Conservation (phyloP, 1,284 basidiomycete genomes). For the Thecaphora thlaspeos region DNA sequence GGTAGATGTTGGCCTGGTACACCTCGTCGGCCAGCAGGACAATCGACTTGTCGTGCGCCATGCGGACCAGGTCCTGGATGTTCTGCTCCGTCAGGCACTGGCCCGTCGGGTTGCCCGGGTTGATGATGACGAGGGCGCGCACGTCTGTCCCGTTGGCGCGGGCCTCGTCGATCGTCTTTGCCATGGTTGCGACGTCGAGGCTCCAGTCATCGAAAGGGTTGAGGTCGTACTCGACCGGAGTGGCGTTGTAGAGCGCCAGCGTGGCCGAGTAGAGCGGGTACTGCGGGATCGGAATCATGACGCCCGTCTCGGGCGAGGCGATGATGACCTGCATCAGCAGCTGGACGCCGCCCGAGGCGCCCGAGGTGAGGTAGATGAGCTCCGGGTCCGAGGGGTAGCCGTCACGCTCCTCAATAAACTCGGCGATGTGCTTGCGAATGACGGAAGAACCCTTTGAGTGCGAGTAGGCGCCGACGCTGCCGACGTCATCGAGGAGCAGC, state of each 20-base stretch:
- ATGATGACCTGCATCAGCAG: conserved; percentile 82
- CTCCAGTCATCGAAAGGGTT: conserved; percentile 81
- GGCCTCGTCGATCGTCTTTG: conserved; percentile 70
- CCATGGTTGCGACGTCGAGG: conserved; percentile 73
- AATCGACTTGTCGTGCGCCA: conserved; percentile 49
- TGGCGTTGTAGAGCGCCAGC: conserved; percentile 78
- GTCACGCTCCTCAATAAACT: conserved; percentile 70
- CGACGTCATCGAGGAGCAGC: conserved; percentile 79
- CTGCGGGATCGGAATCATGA: conserved; percentile 95
- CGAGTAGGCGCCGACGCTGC: conserved; percentile 91
- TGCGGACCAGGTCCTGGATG: conserved; percentile 46
- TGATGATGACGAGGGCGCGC: conserved; percentile 53
- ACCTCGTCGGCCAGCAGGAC: conserved; percentile 57
- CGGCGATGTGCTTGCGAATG: conserved; percentile 83
- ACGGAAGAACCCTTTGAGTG: conserved; percentile 89
- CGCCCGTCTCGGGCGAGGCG: conserved; percentile 66
- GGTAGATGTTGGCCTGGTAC: conserved; percentile 56
- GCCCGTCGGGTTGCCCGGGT: conserved; percentile 56
- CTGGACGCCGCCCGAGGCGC: conserved; percentile 87
- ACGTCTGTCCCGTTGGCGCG: conserved; percentile 64
- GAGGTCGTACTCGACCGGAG: conserved; percentile 84
- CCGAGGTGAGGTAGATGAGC: conserved; percentile 88
- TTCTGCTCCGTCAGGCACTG: conserved; percentile 46
- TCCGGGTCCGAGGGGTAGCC: conserved; percentile 74
- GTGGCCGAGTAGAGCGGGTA: conserved; percentile 96